Evolutionary conservation across 805 yeast genomes (phyloP).

Genomic region (Zygoascus biomembranicola): DNA sequence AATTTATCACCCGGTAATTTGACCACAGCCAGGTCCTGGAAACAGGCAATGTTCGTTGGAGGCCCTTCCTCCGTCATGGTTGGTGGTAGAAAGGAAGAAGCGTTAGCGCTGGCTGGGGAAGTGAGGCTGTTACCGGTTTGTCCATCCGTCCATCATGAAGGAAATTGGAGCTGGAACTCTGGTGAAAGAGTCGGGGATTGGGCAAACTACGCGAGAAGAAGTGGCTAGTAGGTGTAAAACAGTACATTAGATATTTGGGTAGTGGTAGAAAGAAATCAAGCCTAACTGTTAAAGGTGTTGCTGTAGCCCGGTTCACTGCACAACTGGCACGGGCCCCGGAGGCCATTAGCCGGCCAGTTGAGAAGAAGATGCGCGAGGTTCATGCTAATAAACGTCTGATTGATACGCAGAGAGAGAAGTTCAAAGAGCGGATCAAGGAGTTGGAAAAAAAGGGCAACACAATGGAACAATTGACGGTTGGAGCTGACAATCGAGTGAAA

Average conservation of each 20-base stretch:
- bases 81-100: neutral
- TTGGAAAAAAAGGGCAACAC: conserved; percentile 6
- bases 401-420: conserved; percentile 10
- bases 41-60: neutral
- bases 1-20: conserved; percentile 5
- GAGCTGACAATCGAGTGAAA: conserved; percentile 14
- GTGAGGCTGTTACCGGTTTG: too few relatives aligned
- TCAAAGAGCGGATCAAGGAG: conserved; percentile 3
- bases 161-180: conserved; percentile 15
- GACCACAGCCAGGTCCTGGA: neutral
- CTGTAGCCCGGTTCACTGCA: conserved; percentile 7
- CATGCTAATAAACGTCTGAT: conserved; percentile 15
- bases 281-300: conserved; percentile 1
- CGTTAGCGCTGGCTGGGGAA: too few relatives aligned
- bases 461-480: conserved; percentile 6
- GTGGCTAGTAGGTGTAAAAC: conserved; percentile 7
- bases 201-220: conserved; percentile 17
- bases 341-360: conserved; percentile 19
- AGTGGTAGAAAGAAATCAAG: neutral
- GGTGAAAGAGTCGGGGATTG: conserved; percentile 19
- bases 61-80: neutral
- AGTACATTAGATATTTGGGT: too few relatives aligned
- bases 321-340: conserved; percentile 11
- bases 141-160: conserved; percentile 7
- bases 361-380: conserved; percentile 19